These are phyloP conservation scores for Colletotrichum somersetense DNA, from an alignment of 2,329 filamentous ascomycete genomes.

Conservation along the genomic window DNA sequence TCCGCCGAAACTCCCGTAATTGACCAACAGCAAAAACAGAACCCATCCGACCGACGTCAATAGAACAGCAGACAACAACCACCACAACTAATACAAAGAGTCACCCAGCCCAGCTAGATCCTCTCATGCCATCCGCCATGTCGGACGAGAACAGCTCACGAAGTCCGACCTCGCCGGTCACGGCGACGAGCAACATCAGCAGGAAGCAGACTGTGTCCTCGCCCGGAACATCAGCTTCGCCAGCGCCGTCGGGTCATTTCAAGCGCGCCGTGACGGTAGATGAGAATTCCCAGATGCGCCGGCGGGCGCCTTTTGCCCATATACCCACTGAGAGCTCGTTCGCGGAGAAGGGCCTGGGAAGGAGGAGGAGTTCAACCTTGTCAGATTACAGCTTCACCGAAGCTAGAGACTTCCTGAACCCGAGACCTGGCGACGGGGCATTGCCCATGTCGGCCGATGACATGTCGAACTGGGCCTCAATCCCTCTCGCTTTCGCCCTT, in stretches of 20 bases:
- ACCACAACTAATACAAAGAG: background rate
- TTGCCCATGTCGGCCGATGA: constrained; percentile 28
- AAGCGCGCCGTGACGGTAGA: constrained; percentile 58
- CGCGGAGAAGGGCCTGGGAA: constrained; percentile 46
- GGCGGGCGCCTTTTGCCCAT: constrained; percentile 40
- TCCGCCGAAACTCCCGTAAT: background rate
- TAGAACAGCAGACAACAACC: background rate
- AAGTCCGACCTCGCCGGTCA: constrained; percentile 35
- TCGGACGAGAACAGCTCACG: constrained; percentile 39
- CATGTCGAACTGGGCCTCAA: constrained; percentile 77
- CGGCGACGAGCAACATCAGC: constrained; percentile 36
- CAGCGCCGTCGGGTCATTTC: constrained; percentile 51
- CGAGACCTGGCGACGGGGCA: constrained; percentile 50
- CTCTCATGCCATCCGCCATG: constrained; percentile 17
- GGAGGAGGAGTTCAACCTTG: constrained; percentile 81
- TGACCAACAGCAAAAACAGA: background rate
- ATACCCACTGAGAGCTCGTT: constrained; percentile 48
- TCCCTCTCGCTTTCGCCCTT: constrained; percentile 86
- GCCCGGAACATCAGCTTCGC: constrained; percentile 31
- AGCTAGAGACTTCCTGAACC: constrained; percentile 76
- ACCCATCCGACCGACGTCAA: background rate
- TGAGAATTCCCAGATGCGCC: constrained; percentile 48
- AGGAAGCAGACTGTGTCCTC: constrained; percentile 40
- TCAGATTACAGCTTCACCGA: constrained; percentile 81
- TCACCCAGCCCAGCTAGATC: background rate